Conservation (phyloP, 805 yeast species). For the Spathaspora boniae region DNA sequence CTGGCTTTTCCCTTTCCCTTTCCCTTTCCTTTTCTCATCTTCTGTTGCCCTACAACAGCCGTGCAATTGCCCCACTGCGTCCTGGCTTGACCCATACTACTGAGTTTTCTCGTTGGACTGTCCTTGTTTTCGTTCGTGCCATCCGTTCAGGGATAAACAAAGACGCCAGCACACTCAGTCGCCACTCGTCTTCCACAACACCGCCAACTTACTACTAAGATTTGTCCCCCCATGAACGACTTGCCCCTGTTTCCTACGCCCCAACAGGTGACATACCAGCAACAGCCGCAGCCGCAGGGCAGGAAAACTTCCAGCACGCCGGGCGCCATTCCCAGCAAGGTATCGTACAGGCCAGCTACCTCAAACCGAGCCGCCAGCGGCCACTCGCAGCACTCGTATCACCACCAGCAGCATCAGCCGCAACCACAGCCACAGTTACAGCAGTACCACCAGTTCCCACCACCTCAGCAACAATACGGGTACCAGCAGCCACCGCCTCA, state of each 20-base stretch:
- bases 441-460: constrained; percentile 11
- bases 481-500: constrained; percentile 10
- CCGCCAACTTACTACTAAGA: constrained; percentile 7
- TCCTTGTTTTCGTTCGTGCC: too few species aligned
- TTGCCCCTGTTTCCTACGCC: constrained; percentile 46
- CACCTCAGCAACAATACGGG: constrained; percentile 19
- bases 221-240: constrained; percentile 35
- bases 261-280: constrained; percentile 36
- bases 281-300: constrained; percentile 10
- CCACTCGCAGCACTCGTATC: constrained; percentile 10
- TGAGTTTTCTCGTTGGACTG: too few species aligned
- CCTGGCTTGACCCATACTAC: too few species aligned
- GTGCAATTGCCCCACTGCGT: too few species aligned
- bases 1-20: too few species aligned
- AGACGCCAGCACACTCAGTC: too few species aligned
- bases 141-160: too few species aligned
- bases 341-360: too few species aligned
- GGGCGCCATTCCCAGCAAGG: too few species aligned
- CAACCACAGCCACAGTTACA: constrained; percentile 11
- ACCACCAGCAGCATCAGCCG: constrained; percentile 10
- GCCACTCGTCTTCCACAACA: neutral
- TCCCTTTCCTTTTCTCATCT: too few species aligned
- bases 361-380: constrained; percentile 6
- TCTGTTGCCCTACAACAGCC: too few species aligned
- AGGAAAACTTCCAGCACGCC: constrained; percentile 8